Base-by-base conservation (phyloP, 2,329 filamentous ascomycete genomes). In the Talaromyces sp. region DNA sequence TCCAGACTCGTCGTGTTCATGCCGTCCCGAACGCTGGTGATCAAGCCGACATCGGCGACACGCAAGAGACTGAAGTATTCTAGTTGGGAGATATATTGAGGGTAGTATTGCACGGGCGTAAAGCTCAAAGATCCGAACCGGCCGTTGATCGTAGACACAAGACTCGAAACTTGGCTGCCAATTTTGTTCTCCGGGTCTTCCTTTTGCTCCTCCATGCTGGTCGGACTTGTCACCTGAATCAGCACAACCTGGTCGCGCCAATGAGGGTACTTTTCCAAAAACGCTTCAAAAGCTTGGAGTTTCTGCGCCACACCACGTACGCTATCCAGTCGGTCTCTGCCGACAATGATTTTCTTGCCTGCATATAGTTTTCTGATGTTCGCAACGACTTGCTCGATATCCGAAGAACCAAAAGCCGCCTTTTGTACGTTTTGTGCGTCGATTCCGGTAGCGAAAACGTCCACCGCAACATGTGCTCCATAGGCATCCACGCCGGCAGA, bases 1-100 rank as follows among this genome's bases (percentile, higher is more conserved):
- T 98, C 95, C 69, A 98, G 81, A 73, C 92, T 96, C 21, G 93
- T 96, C 0, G 93, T 97, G 80, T 97, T 98, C 93, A 98, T 97
- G 63, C 93, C 93, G 75, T 98, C 95, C 64, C 93, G 87, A 23
- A 98, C 93, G 68, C 92, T 96, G 6, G 95, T 97, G 76, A 98
- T 97, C 58, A 98, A 82, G 3, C 92, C 93, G 67, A 97, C 91
- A 74, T 98, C 92, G 37, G 90, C 93, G 2, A 92, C 87, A 25
- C 93, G 88, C 59, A 98, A 84, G n/a, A 98, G 84, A 3, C 93
- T 93, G 76, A 96, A 96, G 76, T 98, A 98, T 77, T 98, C 93
- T 69, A 92, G 89, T 67, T 89, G 89, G 55, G 87, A 88, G 52
- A 98, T 84, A 74, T 97, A 97, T 74, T 97, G 93, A 7, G 93